phyloP scores from a whole-genome alignment of 352 stramenopile species.

The Globisporangium heterothallicum region DNA sequence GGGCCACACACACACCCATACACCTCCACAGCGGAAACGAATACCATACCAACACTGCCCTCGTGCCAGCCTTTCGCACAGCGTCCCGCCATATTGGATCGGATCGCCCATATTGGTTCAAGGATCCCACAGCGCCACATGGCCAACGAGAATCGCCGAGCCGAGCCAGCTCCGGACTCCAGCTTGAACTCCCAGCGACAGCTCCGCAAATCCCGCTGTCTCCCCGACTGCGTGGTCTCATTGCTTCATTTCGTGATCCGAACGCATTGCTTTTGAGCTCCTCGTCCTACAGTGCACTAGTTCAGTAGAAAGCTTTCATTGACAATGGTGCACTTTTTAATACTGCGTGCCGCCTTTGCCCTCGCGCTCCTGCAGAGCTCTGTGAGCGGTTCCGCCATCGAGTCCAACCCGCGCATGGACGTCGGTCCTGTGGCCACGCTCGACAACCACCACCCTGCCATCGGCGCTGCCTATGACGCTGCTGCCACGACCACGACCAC shows the following conservation, averaged over 20 bases:
- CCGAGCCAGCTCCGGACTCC: slow-evolving; percentile 2
- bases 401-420: slow-evolving; percentile 20
- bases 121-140: slow-evolving; percentile 2
- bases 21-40: no score
- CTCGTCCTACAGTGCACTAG: no score
- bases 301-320: no score
- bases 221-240: no score
- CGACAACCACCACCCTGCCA: slow-evolving; percentile 25
- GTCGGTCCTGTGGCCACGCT: slow-evolving; percentile 22
- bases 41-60: background rate
- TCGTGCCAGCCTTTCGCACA: no score
- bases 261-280: no score
- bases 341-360: background rate
- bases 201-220: no score
- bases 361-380: background rate
- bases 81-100: no score
- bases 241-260: background rate
- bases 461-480: slow-evolving; percentile 15
- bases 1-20: background rate
- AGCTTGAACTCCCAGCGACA: background rate
- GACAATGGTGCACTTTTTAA: slow-evolving; percentile 1
- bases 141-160: background rate
- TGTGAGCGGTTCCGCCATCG: slow-evolving; percentile 13
- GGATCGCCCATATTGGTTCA: no score
- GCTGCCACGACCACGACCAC: slow-evolving; percentile 12